Conservation (phyloP, 768 basidiomycete species). For the Clathrus columnatus region DNA sequence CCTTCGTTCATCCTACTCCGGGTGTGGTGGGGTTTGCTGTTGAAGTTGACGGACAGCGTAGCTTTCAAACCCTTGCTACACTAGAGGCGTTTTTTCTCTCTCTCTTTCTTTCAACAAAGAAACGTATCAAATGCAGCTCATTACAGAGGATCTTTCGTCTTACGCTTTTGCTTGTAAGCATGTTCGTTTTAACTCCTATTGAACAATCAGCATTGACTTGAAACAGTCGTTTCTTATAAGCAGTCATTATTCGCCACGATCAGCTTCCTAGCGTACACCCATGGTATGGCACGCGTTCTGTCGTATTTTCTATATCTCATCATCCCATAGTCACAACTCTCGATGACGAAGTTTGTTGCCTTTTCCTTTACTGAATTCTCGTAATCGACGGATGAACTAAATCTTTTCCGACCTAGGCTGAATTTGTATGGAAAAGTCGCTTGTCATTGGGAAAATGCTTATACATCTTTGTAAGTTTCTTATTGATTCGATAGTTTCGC, state of each 20-base stretch:
- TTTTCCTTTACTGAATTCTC: background rate
- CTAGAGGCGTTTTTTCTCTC: background rate
- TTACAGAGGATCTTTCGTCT: background rate
- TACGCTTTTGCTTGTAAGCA: background rate
- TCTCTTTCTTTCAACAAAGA: too few species aligned
- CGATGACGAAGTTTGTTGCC: background rate
- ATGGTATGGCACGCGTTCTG: background rate
- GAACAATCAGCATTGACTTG: background rate
- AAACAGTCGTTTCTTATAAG: background rate
- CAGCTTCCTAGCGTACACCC: background rate
- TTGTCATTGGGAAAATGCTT: background rate
- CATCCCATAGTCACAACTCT: background rate
- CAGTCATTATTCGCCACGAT: background rate
- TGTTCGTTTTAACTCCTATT: background rate
- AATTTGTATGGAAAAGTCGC: background rate
- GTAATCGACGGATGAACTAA: background rate
- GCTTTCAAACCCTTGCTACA: too few species aligned
- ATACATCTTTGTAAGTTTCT: background rate
- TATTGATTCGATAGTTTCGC: too few species aligned
- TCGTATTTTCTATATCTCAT: background rate
- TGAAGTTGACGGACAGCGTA: too few species aligned
- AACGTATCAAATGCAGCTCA: background rate
- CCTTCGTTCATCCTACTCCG: too few species aligned
- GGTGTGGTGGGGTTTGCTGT: too few species aligned
- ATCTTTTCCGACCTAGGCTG: background rate